Percentiles rank a stretch among this genome's conserved stretches.
phyloP scores from a whole-genome alignment of 75 land plant species.

The Pinus tabuliformis region DNA sequence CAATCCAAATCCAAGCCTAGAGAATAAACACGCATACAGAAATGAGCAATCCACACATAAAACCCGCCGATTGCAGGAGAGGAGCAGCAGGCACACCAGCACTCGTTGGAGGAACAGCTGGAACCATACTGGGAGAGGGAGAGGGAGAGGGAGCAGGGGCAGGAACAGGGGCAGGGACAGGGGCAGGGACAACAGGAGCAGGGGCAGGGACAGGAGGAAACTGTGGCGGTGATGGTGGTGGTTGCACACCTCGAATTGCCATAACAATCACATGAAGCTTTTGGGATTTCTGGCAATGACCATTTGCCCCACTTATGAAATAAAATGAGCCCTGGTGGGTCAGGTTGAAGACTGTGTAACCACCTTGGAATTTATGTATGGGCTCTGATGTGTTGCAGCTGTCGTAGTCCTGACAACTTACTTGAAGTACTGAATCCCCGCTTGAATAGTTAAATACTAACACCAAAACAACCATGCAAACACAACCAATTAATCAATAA shows the following conservation, averaged over 20 bases:
- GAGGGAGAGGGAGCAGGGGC: too few species aligned
- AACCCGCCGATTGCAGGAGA: conserved; percentile 13
- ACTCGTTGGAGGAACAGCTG: too few species aligned
- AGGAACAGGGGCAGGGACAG: too few species aligned
- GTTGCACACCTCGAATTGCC: not conserved
- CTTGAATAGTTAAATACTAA: too few species aligned
- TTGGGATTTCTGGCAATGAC: conserved; percentile 33
- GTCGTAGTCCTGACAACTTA: conserved; percentile 11
- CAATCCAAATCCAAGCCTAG: too few species aligned
- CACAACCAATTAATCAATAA: not conserved
- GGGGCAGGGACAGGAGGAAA: too few species aligned
- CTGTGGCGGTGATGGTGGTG: not conserved
- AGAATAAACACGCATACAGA: too few species aligned
- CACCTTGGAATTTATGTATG: conserved; percentile 12
- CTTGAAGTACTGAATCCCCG: conserved; percentile 27
- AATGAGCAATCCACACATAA: too few species aligned
- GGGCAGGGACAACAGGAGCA: too few species aligned
- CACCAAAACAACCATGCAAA: not conserved
- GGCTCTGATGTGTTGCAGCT: conserved; percentile 19
- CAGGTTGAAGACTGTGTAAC: conserved; percentile 19
- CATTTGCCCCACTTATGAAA: conserved; percentile 38
- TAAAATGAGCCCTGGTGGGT: conserved; percentile 20
- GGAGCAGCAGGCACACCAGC: not conserved
- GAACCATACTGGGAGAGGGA: too few species aligned
- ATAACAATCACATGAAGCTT: conserved; percentile 13